These are phyloP conservation scores for Porpolomopsis calyptriformis DNA, from an alignment of 768 basidiomycete species.

Conservation along the genomic window DNA sequence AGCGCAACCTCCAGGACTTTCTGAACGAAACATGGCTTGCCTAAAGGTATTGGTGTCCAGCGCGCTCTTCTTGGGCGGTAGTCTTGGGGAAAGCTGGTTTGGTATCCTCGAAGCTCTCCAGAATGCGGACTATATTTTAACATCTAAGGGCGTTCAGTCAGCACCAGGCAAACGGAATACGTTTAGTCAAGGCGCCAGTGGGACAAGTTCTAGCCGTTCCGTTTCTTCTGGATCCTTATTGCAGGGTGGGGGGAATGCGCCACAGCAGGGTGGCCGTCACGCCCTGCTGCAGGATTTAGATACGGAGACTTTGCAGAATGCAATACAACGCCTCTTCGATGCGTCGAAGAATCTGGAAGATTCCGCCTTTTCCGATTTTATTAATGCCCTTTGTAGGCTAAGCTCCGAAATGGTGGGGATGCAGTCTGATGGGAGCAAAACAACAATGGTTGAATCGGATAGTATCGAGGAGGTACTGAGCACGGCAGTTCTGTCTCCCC, in stretches of 20 bases:
- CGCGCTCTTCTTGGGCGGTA: conserved; percentile 73
- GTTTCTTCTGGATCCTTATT: conserved; percentile 23
- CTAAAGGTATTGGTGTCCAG: conserved; percentile 71
- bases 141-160: conserved; percentile 39
- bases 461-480: conserved; percentile 29
- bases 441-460: conserved; percentile 24
- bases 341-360: conserved; percentile 79
- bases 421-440: conserved; percentile 42
- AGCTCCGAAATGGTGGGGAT: conserved; percentile 91
- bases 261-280: conserved; percentile 30
- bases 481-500: conserved; percentile 29
- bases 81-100: conserved; percentile 88
- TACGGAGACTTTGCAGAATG: conserved; percentile 56
- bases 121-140: conserved; percentile 89
- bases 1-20: conserved; percentile 59
- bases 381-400: conserved; percentile 67
- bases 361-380: conserved; percentile 67
- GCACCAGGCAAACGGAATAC: conserved; percentile 24
- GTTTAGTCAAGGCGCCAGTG: conserved; percentile 22
- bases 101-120: conserved; percentile 82
- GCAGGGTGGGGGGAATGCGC: conserved; percentile 12
- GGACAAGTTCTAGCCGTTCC: conserved; percentile 26
- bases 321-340: conserved; percentile 81
- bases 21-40: conserved; percentile 85
- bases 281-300: conserved; percentile 66